Conservation (phyloP, 805 yeast genomes). For the Candida railenensis region DNA sequence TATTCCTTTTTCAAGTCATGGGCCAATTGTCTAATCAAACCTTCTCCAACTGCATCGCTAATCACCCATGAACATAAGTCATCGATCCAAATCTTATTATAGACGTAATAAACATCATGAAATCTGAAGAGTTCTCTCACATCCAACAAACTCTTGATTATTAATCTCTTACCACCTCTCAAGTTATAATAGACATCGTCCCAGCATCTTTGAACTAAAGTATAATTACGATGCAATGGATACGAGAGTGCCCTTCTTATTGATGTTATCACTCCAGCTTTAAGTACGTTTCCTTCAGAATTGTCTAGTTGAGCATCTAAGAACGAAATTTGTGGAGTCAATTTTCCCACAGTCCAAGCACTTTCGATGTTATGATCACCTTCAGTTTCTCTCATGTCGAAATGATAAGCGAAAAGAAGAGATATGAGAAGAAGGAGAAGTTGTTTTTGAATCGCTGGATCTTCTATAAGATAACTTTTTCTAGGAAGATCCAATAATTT, state of each 20-base stretch:
- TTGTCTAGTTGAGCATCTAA: constrained; percentile 57
- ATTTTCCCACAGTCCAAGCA: constrained; percentile 90
- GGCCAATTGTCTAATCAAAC: constrained; percentile 59
- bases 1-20: constrained; percentile 56
- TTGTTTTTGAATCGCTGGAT: constrained; percentile 42
- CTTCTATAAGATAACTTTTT: constrained; percentile 55
- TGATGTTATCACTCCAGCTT: constrained; percentile 57
- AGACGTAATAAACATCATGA: constrained; percentile 83
- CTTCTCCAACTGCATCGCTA: constrained; percentile 57
- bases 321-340: constrained; percentile 74
- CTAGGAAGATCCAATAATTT: constrained; percentile 69
- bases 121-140: constrained; percentile 72
- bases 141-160: constrained; percentile 59
- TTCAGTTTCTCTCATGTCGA: constrained; percentile 72
- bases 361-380: constrained; percentile 78
- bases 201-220: constrained; percentile 64
- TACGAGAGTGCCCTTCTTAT: constrained; percentile 72
- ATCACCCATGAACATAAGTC: constrained; percentile 78
- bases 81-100: constrained; percentile 71
- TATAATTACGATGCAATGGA: constrained; percentile 77
- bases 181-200: constrained; percentile 66
- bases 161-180: constrained; percentile 65
- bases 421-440: constrained; percentile 63
- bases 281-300: constrained; percentile 36
- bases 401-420: constrained; percentile 68